Conservation (phyloP, 2,329 filamentous ascomycete species). For the Fusarium staphyleae region DNA sequence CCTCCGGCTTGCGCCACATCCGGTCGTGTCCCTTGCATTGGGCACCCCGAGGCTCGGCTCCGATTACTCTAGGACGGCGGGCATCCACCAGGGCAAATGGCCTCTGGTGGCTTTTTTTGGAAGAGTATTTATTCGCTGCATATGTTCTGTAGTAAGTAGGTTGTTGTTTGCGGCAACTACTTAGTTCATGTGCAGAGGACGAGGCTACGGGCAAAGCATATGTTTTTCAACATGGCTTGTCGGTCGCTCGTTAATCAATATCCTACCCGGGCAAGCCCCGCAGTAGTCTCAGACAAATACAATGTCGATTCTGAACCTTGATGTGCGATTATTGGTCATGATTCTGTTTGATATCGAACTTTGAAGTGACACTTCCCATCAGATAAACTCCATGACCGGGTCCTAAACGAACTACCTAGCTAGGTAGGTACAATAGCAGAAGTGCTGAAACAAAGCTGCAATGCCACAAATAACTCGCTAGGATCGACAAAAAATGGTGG, state of each 20-base stretch:
- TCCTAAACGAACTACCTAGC: neutral
- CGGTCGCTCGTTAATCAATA: conserved; percentile 46
- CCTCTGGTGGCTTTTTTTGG: conserved; percentile 39
- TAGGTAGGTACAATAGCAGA: neutral
- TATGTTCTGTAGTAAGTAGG: conserved; percentile 23
- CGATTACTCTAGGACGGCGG: conserved; percentile 45
- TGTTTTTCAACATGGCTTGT: conserved; percentile 43
- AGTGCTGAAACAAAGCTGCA: neutral
- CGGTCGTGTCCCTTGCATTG: conserved; percentile 37
- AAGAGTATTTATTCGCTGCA: conserved; percentile 39
- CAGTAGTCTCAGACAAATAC: conserved; percentile 47
- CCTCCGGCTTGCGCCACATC: conserved; percentile 43
- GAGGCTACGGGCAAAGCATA: conserved; percentile 44
- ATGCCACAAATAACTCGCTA: neutral
- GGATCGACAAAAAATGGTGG: neutral
- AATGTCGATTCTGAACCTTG: conserved; percentile 37
- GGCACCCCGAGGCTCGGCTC: conserved; percentile 44
- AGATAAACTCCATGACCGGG: neutral
- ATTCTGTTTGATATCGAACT: neutral
- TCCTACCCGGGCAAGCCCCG: conserved; percentile 43
- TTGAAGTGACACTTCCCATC: neutral
- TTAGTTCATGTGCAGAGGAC: conserved; percentile 37
- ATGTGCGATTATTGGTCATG: conserved; percentile 4
- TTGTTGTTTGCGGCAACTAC: conserved; percentile 16
- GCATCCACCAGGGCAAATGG: conserved; percentile 43